Evolutionary conservation across 305 asterid genomes (phyloP).

Genomic region (Fraxinus velutina): DNA sequence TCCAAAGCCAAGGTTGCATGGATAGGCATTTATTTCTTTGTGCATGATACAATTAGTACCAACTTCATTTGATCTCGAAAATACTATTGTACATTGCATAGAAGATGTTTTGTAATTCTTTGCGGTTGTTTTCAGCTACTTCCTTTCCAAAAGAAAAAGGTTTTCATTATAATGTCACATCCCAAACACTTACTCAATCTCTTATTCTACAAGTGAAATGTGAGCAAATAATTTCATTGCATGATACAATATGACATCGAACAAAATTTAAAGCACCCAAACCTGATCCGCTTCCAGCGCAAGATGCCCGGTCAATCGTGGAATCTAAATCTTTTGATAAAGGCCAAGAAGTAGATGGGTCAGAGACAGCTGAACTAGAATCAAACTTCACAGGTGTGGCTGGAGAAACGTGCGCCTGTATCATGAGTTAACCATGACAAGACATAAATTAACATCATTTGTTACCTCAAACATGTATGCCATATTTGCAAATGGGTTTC

Average conservation of each 20-base stretch:
- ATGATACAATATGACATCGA: not conserved
- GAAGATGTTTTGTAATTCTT: not conserved
- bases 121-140: not conserved
- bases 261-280: conserved; percentile 19
- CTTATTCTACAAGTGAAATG: conserved; percentile 4
- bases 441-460: conserved; percentile 13
- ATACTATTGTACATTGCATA: not conserved
- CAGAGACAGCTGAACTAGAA: conserved; percentile 32
- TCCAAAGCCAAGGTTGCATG: not conserved
- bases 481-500: not conserved
- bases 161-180: not conserved
- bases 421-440: conserved; percentile 20
- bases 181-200: not conserved
- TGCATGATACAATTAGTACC: conserved; percentile 8
- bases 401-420: conserved; percentile 59
- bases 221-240: not conserved
- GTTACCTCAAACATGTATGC: not conserved
- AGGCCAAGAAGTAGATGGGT: conserved; percentile 36
- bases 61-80: conserved; percentile 10
- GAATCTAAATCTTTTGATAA: conserved; percentile 44
- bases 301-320: conserved; percentile 28
- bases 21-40: conserved; percentile 4
- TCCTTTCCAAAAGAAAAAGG: conserved; percentile 3
- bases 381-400: conserved; percentile 57
- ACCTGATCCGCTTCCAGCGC: conserved; percentile 15